Conservation (phyloP, 371 early-diverging fungal genomes). For the Rhizopus sp. region DNA sequence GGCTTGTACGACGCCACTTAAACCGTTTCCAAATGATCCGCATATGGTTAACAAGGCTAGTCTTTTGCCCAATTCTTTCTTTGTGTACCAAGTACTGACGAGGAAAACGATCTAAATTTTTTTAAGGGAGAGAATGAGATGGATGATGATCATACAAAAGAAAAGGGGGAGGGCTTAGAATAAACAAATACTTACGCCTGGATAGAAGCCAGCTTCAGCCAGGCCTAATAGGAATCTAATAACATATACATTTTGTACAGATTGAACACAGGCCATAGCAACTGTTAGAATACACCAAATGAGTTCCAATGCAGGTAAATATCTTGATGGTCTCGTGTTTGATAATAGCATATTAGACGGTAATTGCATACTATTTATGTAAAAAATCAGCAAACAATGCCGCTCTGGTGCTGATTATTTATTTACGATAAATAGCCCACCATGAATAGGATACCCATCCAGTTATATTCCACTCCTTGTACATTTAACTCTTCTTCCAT, state of each 20-base stretch:
- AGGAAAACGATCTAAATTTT: slow-evolving; percentile 43
- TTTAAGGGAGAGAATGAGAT: not conserved
- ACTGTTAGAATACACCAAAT: slow-evolving; percentile 60
- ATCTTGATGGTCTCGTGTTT: slow-evolving; percentile 50
- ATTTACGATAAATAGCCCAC: slow-evolving; percentile 45
- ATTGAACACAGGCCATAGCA: slow-evolving; percentile 63
- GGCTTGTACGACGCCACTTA: slow-evolving; percentile 50
- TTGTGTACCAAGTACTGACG: slow-evolving; percentile 55
- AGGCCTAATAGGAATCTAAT: slow-evolving; percentile 61
- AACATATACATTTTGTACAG: slow-evolving; percentile 44
- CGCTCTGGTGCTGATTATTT: not conserved
- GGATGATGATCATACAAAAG: not conserved
- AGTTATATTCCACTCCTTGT: slow-evolving; percentile 44
- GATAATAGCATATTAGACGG: slow-evolving; percentile 66
- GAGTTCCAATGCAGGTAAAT: slow-evolving; percentile 53
- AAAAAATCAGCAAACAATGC: not conserved
- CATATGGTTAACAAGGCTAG: slow-evolving; percentile 42
- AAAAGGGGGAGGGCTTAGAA: not conserved
- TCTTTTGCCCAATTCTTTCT: slow-evolving; percentile 44
- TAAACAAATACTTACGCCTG: slow-evolving; percentile 33
- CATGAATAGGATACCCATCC: slow-evolving; percentile 48
- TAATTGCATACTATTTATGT: slow-evolving; percentile 48
- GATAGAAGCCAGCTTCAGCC: slow-evolving; percentile 66
- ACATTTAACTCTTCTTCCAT: slow-evolving; percentile 52
- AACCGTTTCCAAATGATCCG: slow-evolving; percentile 42